Evolutionary conservation across 176 grass and related monocot genomes (phyloP).

Genomic region (Lolium multiflorum): DNA sequence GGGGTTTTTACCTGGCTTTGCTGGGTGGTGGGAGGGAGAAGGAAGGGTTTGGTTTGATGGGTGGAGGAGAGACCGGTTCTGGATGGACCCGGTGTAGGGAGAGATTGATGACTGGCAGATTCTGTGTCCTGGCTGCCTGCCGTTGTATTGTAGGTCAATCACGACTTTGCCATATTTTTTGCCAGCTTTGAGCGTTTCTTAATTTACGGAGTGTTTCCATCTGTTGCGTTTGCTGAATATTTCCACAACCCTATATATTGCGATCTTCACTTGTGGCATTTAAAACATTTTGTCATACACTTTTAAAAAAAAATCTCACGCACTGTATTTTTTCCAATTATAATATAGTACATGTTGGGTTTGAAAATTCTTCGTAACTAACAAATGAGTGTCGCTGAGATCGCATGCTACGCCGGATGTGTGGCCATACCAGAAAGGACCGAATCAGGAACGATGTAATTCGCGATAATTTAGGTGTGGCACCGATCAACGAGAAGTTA

Average conservation of each 20-base stretch:
- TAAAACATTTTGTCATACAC: background rate
- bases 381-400: too few species aligned
- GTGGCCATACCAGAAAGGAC: too few species aligned
- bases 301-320: background rate
- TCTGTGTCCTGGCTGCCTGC: background rate
- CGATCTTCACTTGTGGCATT: too few species aligned
- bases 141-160: background rate
- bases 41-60: constrained; percentile 30
- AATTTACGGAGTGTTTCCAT: background rate
- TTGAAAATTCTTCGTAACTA: background rate
- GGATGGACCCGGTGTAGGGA: constrained; percentile 44
- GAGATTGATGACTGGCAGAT: constrained; percentile 28
- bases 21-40: constrained; percentile 22
- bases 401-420: too few species aligned
- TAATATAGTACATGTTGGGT: background rate
- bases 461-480: too few species aligned
- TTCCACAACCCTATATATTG: background rate
- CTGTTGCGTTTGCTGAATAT: background rate
- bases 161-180: background rate
- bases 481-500: too few species aligned
- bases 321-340: background rate
- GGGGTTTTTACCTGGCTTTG: constrained; percentile 38
- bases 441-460: too few species aligned
- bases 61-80: background rate
- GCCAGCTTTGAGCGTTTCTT: background rate